Percentiles rank a stretch among this genome's conserved stretches.
These are phyloP conservation scores for Monosiga brevicollis DNA, from an alignment of 78 protist species.

Conservation along the genomic window DNA sequence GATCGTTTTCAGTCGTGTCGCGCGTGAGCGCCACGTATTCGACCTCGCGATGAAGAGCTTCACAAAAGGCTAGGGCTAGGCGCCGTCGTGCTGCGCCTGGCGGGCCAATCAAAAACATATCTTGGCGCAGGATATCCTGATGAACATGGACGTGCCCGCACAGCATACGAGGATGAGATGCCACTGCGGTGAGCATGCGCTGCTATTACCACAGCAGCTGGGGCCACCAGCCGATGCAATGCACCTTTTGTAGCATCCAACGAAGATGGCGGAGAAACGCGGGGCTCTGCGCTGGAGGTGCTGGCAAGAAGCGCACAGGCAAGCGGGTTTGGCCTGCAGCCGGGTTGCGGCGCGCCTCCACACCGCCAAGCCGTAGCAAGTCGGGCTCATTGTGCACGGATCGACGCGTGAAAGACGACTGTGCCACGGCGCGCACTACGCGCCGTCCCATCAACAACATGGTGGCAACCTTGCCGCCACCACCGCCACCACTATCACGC, in stretches of 20 bases:
- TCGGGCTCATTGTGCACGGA: neutral
- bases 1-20: conserved; percentile 52
- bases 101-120: conserved; percentile 54
- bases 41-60: conserved; percentile 25
- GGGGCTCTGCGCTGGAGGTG: neutral
- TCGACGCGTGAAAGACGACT: neutral
- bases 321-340: neutral
- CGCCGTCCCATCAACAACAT: neutral
- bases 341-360: neutral
- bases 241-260: conserved; percentile 28
- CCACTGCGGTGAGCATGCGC: neutral
- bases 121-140: conserved; percentile 49
- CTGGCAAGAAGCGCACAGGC: neutral
- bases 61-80: conserved; percentile 47
- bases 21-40: conserved; percentile 42
- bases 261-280: conserved; percentile 1
- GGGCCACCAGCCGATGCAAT: no score
- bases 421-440: neutral
- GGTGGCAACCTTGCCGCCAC: no score
- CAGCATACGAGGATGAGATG: neutral
- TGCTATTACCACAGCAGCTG: neutral
- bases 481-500: no score
- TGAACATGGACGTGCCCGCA: neutral
- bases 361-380: neutral
- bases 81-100: conserved; percentile 42